phyloP scores from a whole-genome alignment of 2,329 filamentous ascomycete genomes.

The Clarireedia sp. region DNA sequence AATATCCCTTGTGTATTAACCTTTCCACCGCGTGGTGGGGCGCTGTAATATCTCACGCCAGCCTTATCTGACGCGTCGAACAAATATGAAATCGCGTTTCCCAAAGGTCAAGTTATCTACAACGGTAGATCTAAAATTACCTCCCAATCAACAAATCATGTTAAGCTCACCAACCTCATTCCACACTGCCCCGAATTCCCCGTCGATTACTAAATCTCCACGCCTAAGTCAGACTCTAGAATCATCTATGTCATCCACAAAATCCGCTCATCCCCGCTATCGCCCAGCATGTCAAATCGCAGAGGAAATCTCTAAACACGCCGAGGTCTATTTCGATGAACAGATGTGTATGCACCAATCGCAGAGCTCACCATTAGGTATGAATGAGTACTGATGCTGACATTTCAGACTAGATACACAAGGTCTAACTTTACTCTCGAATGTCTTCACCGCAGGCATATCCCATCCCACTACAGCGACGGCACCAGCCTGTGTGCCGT shows the following conservation, averaged over 20 bases:
- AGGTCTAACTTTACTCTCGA: conserved; percentile 57
- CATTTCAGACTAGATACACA: conserved; percentile 36
- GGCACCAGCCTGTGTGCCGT: conserved; percentile 53
- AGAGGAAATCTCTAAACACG: conserved; percentile 2
- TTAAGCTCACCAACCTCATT: conserved; percentile 4
- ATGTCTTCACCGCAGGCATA: conserved; percentile 49
- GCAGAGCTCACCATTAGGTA: background rate
- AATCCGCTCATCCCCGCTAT: background rate
- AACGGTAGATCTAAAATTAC: background rate
- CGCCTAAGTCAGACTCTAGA: background rate
- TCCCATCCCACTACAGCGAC: conserved; percentile 30
- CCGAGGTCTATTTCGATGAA: conserved; percentile 7
- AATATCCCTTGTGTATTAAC: too few species aligned
- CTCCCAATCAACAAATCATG: background rate
- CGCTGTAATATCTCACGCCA: background rate
- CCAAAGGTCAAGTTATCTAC: too few species aligned
- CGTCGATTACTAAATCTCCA: background rate
- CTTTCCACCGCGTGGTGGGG: too few species aligned
- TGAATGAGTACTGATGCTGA: background rate
- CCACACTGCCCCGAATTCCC: background rate
- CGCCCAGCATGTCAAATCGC: background rate
- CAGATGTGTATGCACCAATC: conserved; percentile 4
- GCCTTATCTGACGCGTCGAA: background rate
- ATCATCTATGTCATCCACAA: background rate
- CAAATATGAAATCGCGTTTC: background rate